Evolutionary conservation across 1,284 basidiomycete species (phyloP).

Genomic region (Lentinula novae-zelandiae): DNA sequence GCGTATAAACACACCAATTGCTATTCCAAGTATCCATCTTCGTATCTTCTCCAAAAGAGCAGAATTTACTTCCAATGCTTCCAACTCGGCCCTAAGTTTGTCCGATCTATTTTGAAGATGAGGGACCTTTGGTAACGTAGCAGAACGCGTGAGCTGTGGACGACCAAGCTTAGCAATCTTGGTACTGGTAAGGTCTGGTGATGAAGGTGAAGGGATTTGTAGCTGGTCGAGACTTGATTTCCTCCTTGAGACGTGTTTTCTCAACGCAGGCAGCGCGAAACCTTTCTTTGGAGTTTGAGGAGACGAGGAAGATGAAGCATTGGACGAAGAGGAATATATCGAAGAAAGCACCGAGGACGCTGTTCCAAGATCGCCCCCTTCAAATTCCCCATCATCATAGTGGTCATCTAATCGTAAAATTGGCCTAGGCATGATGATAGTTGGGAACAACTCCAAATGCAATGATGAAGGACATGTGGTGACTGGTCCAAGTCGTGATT

Average conservation of each 20-base stretch:
- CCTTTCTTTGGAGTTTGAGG: constrained; percentile 2
- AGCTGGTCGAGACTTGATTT: constrained; percentile 9
- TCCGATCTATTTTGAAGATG: constrained; percentile 24
- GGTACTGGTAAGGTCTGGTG: constrained; percentile 8
- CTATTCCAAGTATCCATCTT: constrained; percentile 78
- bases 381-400: constrained; percentile 6
- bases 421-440: constrained; percentile 12
- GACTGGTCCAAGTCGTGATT: neutral
- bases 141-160: constrained; percentile 22
- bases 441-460: neutral
- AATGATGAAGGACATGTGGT: too few species aligned
- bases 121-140: constrained; percentile 27
- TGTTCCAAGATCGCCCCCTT: constrained; percentile 5
- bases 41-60: constrained; percentile 50
- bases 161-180: neutral
- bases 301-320: constrained; percentile 5
- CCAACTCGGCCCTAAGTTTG: constrained; percentile 26
- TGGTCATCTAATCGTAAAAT: constrained; percentile 10
- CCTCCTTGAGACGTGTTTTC: constrained; percentile 1
- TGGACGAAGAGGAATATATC: constrained; percentile 1
- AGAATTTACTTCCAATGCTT: constrained; percentile 39
- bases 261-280: constrained; percentile 1
- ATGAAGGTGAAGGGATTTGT: constrained; percentile 10
- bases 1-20: constrained; percentile 52
- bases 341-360: constrained; percentile 3